These are phyloP conservation scores for Eremochloa ophiuroides DNA, from an alignment of 176 grass and related monocot genomes.

Conservation along the genomic window DNA sequence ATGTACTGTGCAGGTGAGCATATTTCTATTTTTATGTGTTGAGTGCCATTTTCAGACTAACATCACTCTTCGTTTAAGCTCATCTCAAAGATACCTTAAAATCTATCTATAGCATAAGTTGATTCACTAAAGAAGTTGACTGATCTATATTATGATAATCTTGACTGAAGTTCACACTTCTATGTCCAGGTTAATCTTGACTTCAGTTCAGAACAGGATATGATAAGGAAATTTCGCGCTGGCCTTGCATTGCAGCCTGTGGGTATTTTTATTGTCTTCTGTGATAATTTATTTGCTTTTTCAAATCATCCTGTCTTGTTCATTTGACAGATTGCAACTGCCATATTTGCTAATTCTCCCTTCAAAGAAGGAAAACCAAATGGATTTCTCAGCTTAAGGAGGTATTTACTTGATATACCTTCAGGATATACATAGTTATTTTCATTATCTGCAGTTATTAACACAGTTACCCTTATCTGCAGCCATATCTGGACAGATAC, in stretches of 20 bases:
- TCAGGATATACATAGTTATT: not conserved
- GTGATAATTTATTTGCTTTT: slow-evolving; percentile 5
- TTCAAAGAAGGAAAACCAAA: slow-evolving; percentile 99
- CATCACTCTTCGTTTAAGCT: not conserved
- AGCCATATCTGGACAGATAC: slow-evolving; percentile 99
- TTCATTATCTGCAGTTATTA: slow-evolving; percentile 3
- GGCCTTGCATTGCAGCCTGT: slow-evolving; percentile 93
- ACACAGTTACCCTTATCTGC: slow-evolving; percentile 28
- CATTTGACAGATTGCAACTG: slow-evolving; percentile 86
- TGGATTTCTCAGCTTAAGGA: slow-evolving; percentile 96
- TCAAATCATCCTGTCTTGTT: slow-evolving; percentile 11
- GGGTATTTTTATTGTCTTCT: slow-evolving; percentile 46
- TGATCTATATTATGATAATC: not conserved
- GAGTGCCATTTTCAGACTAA: not conserved
- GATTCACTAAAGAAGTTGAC: slow-evolving; percentile 1
- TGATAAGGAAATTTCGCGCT: slow-evolving; percentile 89
- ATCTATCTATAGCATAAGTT: not conserved
- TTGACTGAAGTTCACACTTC: not conserved
- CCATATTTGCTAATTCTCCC: slow-evolving; percentile 98
- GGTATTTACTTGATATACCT: slow-evolving; percentile 36
- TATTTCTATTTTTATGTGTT: not conserved
- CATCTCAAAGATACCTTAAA: not conserved
- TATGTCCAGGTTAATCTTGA: slow-evolving; percentile 90
- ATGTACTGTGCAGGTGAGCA: slow-evolving; percentile 83
- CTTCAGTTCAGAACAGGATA: slow-evolving; percentile 96